A percentile compares a stretch with the other conserved stretches of the same genome.
These are phyloP conservation scores for Thermomucor indicae-seudaticae DNA, from an alignment of 371 early-diverging fungal genomes.

Conservation along the genomic window DNA sequence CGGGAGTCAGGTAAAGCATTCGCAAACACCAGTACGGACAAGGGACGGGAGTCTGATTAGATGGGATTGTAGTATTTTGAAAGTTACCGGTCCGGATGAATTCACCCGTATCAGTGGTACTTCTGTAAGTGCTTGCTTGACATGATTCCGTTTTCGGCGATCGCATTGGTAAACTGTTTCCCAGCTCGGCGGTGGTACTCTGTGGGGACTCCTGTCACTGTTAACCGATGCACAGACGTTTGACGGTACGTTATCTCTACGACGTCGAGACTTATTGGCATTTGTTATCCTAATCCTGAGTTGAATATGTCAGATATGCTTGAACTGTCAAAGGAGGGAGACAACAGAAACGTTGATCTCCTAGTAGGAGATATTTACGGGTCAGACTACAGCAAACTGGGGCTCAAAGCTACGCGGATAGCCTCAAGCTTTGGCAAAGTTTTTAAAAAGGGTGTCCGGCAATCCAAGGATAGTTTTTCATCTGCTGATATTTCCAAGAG, in stretches of 20 bases:
- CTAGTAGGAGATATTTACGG: constrained; percentile 98
- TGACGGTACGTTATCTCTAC: constrained; percentile 56
- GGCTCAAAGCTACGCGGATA: constrained; percentile 88
- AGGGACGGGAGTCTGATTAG: not conserved
- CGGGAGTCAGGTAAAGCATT: constrained; percentile 78
- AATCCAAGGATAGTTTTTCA: constrained; percentile 55
- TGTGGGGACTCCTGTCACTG: constrained; percentile 91
- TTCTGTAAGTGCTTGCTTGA: constrained; percentile 50
- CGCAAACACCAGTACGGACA: too few species aligned
- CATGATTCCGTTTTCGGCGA: not conserved
- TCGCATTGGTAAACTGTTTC: not conserved
- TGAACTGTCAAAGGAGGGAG: constrained; percentile 85
- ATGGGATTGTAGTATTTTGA: constrained; percentile 56
- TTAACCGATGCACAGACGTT: constrained; percentile 82
- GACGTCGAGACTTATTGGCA: too few species aligned
- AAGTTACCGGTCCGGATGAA: constrained; percentile 76
- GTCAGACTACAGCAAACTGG: constrained; percentile 77
- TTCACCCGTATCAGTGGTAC: constrained; percentile 91
- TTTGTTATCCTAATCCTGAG: not conserved
- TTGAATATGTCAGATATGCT: constrained; percentile 73
- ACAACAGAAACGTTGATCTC: constrained; percentile 92
- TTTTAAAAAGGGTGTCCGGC: constrained; percentile 72
- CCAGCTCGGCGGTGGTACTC: constrained; percentile 94
- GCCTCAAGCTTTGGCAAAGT: constrained; percentile 96
- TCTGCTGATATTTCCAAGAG: constrained; percentile 85